Evolutionary conservation across 2,329 filamentous ascomycete species (phyloP).

Genomic region (Mollisiaceae sp.): DNA sequence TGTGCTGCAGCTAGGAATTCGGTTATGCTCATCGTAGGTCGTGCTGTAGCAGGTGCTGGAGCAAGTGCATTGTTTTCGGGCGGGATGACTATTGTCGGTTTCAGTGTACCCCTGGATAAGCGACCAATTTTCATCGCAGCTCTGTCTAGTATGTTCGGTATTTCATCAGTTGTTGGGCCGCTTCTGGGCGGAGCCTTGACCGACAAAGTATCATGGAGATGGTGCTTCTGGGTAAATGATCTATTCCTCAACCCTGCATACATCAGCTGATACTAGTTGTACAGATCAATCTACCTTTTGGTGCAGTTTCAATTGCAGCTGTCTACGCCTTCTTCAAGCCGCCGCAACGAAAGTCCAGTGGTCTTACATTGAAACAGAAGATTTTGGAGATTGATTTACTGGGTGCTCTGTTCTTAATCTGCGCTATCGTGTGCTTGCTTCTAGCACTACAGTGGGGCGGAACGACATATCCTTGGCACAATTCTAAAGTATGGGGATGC

Average conservation of each 20-base stretch:
- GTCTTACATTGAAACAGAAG: constrained; percentile 44
- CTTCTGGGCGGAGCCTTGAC: constrained; percentile 47
- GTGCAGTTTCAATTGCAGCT: constrained; percentile 46
- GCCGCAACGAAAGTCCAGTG: constrained; percentile 41
- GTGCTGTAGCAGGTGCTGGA: constrained; percentile 44
- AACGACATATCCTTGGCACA: constrained; percentile 50
- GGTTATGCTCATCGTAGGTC: constrained; percentile 44
- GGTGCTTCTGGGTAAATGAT: constrained; percentile 48
- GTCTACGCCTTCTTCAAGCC: constrained; percentile 51
- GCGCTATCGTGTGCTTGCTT: constrained; percentile 50
- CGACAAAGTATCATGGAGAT: constrained; percentile 47
- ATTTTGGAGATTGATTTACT: constrained; percentile 54
- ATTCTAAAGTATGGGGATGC: constrained; percentile 50
- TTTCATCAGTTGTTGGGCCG: constrained; percentile 44
- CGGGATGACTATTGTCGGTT: constrained; percentile 46
- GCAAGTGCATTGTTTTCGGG: constrained; percentile 44
- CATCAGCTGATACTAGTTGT: constrained; percentile 4
- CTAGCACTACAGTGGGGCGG: constrained; percentile 57
- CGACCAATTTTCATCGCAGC: constrained; percentile 43
- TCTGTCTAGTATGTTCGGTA: constrained; percentile 43
- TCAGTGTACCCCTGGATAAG: constrained; percentile 43
- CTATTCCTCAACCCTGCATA: constrained; percentile 35
- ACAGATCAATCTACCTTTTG: constrained; percentile 51
- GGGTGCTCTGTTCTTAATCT: constrained; percentile 53
- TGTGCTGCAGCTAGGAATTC: constrained; percentile 45